These are phyloP conservation scores for Tricholoma matsutake DNA, from an alignment of 768 basidiomycete species.

Conservation along the genomic window DNA sequence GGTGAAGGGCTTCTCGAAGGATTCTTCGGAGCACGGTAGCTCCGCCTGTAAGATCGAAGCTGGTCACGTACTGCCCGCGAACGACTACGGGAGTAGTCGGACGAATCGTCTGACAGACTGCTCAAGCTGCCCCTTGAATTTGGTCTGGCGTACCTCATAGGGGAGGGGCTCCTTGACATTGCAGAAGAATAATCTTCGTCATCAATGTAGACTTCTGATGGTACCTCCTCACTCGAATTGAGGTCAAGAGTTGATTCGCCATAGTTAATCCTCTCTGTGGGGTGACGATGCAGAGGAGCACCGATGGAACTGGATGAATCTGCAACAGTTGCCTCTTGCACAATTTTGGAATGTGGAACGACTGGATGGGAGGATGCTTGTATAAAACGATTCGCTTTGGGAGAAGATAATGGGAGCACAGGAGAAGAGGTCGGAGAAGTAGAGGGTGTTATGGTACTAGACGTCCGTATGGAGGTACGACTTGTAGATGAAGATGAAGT, in stretches of 20 bases:
- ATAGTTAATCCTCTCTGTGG: background rate
- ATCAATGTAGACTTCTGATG: conserved; percentile 21
- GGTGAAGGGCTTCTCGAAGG: conserved; percentile 18
- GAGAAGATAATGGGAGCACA: background rate
- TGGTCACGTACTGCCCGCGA: conserved; percentile 5
- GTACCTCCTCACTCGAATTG: background rate
- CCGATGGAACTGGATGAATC: background rate
- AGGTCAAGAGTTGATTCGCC: background rate
- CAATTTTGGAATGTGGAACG: background rate
- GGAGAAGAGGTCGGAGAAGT: background rate
- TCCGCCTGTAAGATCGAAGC: conserved; percentile 8
- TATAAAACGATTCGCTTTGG: background rate
- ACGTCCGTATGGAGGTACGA: background rate
- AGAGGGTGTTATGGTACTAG: background rate
- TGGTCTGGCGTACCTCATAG: conserved; percentile 34
- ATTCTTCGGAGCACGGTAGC: conserved; percentile 4
- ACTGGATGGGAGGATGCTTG: background rate
- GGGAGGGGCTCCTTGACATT: conserved; percentile 28
- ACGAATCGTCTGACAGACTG: conserved; percentile 13
- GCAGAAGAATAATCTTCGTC: conserved; percentile 17
- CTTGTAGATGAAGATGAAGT: background rate
- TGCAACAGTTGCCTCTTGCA: background rate
- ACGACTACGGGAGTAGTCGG: conserved; percentile 9
- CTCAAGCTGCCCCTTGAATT: conserved; percentile 26
- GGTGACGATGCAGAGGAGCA: background rate